Percentiles rank a stretch among this genome's conserved stretches.
Conservation (phyloP, 2,329 filamentous ascomycete genomes). For the Stagonosporopsis chrysanthemi region DNA sequence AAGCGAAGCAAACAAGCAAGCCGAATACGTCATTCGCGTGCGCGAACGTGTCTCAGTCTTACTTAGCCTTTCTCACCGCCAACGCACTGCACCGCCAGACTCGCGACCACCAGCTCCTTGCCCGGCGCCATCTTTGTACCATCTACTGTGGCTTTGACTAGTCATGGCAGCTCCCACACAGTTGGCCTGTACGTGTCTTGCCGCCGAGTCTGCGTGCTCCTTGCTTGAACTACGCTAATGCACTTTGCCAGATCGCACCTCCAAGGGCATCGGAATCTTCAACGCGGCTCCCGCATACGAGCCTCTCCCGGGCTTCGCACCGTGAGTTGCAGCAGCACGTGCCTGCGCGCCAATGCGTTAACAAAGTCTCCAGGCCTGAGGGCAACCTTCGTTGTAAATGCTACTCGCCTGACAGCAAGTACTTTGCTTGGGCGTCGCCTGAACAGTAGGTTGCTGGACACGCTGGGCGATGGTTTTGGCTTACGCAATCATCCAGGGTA, state of each 20-base stretch:
- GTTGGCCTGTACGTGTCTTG: conserved; percentile 75
- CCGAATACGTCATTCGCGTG: conserved; percentile 39
- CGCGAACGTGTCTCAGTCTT: conserved; percentile 41
- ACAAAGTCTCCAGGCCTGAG: conserved; percentile 69
- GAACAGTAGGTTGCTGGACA: conserved; percentile 64
- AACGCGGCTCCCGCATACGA: conserved; percentile 91
- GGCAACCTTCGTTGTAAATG: conserved; percentile 93
- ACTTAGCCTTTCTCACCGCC: conserved; percentile 44
- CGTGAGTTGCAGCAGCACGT: conserved; percentile 49
- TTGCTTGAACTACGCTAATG: conserved; percentile 19
- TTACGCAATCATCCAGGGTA: conserved; percentile 62
- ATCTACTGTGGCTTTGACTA: conserved; percentile 82
- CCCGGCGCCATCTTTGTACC: conserved; percentile 34
- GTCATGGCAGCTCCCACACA: conserved; percentile 93
- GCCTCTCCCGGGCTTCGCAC: conserved; percentile 78
- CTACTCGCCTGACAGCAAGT: conserved; percentile 95
- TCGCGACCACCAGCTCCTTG: conserved; percentile 45
- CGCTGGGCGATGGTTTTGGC: not conserved
- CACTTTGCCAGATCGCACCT: conserved; percentile 74
- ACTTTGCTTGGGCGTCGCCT: conserved; percentile 92
- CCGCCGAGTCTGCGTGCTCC: not conserved
- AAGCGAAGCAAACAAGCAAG: conserved; percentile 17
- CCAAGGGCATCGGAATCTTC: conserved; percentile 93
- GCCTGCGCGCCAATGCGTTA: conserved; percentile 14
- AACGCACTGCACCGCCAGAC: conserved; percentile 37